A percentile compares a stretch with the other conserved stretches of the same genome.
Evolutionary conservation across 345 rosid genomes (phyloP).

Genomic region (Bretschneidera sinensis): DNA sequence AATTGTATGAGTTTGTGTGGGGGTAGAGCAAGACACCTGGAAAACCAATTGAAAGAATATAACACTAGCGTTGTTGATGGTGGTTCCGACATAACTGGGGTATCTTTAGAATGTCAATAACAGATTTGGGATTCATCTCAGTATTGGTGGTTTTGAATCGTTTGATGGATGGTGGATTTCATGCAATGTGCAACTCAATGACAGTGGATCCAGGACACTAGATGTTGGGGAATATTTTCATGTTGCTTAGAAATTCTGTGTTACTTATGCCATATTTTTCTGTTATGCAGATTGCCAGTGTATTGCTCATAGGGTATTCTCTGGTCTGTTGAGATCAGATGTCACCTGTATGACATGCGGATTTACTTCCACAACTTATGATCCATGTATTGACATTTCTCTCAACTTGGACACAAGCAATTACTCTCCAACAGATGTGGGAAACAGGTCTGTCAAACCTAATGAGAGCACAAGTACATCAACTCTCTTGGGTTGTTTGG

Average conservation of each 20-base stretch:
- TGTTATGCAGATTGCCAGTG: conserved; percentile 66
- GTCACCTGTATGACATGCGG: conserved; percentile 85
- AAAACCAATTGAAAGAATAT: too few relatives aligned
- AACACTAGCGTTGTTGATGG: neutral
- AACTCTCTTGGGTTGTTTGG: conserved; percentile 74
- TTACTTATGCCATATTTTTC: conserved; percentile 9
- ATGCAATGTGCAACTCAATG: too few relatives aligned
- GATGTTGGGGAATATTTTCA: too few relatives aligned
- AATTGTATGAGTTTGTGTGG: too few relatives aligned
- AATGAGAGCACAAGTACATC: conserved; percentile 35
- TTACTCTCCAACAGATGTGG: conserved; percentile 26
- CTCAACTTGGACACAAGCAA: conserved; percentile 56
- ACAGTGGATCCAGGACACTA: too few relatives aligned
- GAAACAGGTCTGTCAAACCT: conserved; percentile 30
- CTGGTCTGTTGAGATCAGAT: conserved; percentile 89
- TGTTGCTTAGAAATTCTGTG: too few relatives aligned
- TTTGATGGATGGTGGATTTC: neutral
- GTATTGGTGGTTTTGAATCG: neutral
- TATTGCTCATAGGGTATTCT: conserved; percentile 81
- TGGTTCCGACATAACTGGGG: neutral
- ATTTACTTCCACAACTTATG: conserved; percentile 81
- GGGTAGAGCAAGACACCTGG: too few relatives aligned
- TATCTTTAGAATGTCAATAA: neutral
- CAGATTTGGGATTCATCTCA: too few relatives aligned
- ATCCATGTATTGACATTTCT: conserved; percentile 89